phyloP scores from a whole-genome alignment of 2,329 filamentous ascomycete genomes.

The Lasiodiplodia hormozganensis region DNA sequence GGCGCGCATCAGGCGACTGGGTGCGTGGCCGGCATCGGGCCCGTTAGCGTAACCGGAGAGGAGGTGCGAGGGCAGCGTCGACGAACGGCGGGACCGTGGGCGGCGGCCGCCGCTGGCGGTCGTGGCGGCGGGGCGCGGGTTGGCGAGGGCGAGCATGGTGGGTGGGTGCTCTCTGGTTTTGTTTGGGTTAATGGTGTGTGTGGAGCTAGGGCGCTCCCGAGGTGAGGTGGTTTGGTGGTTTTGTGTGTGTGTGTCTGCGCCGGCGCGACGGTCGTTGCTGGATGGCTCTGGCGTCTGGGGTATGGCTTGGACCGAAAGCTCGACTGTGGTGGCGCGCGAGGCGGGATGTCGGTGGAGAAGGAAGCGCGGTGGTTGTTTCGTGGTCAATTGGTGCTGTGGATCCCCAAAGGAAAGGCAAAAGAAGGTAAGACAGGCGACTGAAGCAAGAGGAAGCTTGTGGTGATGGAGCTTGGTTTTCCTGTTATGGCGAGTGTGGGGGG shows the following conservation, averaged over 20 bases:
- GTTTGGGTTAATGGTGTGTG: not conserved
- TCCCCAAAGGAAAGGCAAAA: not conserved
- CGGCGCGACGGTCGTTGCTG: not conserved
- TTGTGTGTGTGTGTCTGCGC: not conserved
- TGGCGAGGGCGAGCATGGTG: not conserved
- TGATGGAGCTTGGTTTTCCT: not conserved
- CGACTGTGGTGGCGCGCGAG: not conserved
- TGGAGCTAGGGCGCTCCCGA: not conserved
- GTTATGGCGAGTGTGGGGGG: not conserved
- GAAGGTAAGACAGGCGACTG: not conserved
- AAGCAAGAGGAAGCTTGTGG: not conserved
- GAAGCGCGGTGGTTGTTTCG: not conserved
- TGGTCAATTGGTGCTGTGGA: not conserved
- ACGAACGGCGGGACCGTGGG: not conserved
- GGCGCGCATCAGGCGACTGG: not conserved
- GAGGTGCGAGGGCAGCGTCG: not conserved
- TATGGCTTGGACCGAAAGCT: not conserved
- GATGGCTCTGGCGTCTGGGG: not conserved
- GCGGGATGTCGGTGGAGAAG: too few species aligned
- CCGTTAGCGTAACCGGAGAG: conserved; percentile 3
- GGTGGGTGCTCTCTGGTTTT: not conserved
- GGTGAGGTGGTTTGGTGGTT: not conserved
- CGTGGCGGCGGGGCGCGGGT: not conserved
- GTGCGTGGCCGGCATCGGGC: conserved; percentile 2
- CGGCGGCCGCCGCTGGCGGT: not conserved